These are phyloP conservation scores for Leccinellum albellum DNA, from an alignment of 768 basidiomycete species.

Conservation along the genomic window DNA sequence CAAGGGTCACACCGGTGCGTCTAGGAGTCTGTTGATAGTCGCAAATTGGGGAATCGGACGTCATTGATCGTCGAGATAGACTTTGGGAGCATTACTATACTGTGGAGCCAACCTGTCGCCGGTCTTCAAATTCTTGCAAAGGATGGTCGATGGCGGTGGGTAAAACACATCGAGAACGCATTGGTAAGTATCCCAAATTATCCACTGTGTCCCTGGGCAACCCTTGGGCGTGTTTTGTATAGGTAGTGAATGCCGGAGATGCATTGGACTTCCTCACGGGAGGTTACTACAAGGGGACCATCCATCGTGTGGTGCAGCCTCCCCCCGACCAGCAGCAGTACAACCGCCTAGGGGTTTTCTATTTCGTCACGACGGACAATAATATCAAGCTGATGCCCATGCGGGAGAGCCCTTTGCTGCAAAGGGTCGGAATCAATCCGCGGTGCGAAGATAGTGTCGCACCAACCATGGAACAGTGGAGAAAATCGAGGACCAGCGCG, in stretches of 20 bases:
- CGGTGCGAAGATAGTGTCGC: neutral
- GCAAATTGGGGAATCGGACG: neutral
- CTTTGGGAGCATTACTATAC: neutral
- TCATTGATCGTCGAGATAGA: neutral
- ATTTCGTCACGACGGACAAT: neutral
- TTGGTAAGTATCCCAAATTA: neutral
- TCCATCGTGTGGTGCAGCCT: neutral
- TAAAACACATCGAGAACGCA: neutral
- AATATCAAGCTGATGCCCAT: neutral
- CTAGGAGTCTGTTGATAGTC: too few relatives aligned
- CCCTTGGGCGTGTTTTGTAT: neutral
- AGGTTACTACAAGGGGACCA: neutral
- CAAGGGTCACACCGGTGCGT: neutral
- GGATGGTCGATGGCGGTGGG: neutral
- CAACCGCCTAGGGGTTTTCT: neutral
- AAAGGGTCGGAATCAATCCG: neutral
- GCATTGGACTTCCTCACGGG: neutral
- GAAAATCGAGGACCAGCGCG: neutral
- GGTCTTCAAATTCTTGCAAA: neutral
- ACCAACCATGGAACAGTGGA: neutral
- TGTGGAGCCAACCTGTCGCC: neutral
- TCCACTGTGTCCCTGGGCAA: fast-evolving
- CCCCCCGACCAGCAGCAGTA: neutral
- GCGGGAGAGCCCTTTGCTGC: neutral
- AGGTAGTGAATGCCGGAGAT: neutral